phyloP scores from a whole-genome alignment of 2,329 filamentous ascomycete genomes.

The Aspergillus pseudoviridinutans region DNA sequence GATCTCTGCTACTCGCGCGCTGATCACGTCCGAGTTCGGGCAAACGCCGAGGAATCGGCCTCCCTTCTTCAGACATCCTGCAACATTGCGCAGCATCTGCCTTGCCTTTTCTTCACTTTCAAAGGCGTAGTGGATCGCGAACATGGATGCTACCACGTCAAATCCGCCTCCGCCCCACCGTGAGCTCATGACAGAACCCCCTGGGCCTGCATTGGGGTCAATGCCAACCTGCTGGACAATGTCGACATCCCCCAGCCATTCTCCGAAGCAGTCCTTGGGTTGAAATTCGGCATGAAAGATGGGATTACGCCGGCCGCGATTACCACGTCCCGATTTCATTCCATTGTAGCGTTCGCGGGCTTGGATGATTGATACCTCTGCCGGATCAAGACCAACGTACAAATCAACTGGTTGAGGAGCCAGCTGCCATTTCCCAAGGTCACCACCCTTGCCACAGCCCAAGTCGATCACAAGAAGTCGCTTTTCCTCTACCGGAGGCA shows the following conservation, averaged over 20 bases:
- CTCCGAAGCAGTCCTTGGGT: slow-evolving; percentile 87
- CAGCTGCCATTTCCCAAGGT: slow-evolving; percentile 92
- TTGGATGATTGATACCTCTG: slow-evolving; percentile 87
- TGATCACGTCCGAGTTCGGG: slow-evolving; percentile 92
- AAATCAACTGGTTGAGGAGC: slow-evolving; percentile 87
- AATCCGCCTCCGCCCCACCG: slow-evolving; percentile 74
- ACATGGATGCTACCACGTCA: slow-evolving; percentile 98
- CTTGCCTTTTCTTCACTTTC: slow-evolving; percentile 86
- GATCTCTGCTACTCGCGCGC: slow-evolving; percentile 70
- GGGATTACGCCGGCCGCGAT: slow-evolving; percentile 53
- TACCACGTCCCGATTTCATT: slow-evolving; percentile 58
- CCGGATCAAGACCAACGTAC: slow-evolving; percentile 91
- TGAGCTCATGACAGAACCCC: slow-evolving; percentile 52
- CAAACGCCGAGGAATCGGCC: slow-evolving; percentile 93
- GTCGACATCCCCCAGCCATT: slow-evolving; percentile 74
- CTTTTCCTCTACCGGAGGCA: slow-evolving; percentile 38
- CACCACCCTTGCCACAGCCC: slow-evolving; percentile 94
- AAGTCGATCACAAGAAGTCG: slow-evolving; percentile 83
- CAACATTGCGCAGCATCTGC: slow-evolving; percentile 89
- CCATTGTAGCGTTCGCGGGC: slow-evolving; percentile 76
- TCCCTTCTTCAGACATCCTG: slow-evolving; percentile 85
- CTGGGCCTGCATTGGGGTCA: slow-evolving; percentile 63
- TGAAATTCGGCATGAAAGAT: slow-evolving; percentile 84
- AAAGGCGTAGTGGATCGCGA: slow-evolving; percentile 98
- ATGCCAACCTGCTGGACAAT: slow-evolving; percentile 86